Conservation (phyloP, 139 green algal species). For the Chlamydomonas applanata region DNA sequence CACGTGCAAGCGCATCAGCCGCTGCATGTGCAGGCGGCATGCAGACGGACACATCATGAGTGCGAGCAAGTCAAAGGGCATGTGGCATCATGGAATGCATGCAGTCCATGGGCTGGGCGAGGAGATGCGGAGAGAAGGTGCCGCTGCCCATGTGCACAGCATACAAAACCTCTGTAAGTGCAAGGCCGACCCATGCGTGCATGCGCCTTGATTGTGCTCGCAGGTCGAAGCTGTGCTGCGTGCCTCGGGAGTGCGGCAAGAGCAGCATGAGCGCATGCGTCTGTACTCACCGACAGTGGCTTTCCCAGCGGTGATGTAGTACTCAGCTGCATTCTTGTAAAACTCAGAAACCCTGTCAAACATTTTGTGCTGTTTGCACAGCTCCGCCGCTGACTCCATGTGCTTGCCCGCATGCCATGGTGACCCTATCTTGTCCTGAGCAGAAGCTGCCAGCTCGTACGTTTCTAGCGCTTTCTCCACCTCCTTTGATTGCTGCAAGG, state of each 20-base stretch:
- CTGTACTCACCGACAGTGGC: conserved; percentile 33
- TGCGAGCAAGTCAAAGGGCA: not conserved
- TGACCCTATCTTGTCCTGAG: conserved; percentile 65
- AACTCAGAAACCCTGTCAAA: conserved; percentile 42
- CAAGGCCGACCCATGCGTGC: no score
- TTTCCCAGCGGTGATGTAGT: conserved; percentile 56
- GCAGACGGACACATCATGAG: not conserved
- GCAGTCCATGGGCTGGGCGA: no score
- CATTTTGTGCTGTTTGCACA: conserved; percentile 29
- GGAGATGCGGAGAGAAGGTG: no score
- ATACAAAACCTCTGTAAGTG: no score
- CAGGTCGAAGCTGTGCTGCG: no score
- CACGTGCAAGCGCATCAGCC: conserved; percentile 60
- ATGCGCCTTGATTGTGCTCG: no score
- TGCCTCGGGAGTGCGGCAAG: no score
- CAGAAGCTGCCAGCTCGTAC: conserved; percentile 66
- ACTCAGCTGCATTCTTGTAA: conserved; percentile 47
- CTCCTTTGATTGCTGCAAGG: conserved; percentile 54
- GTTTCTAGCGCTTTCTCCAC: conserved; percentile 51
- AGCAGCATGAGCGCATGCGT: no score
- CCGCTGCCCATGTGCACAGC: no score
- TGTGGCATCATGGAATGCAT: not conserved
- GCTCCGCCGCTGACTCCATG: conserved; percentile 43
- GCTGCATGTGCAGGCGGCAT: conserved; percentile 30
- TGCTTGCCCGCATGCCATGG: conserved; percentile 77